Evolutionary conservation across 768 basidiomycete genomes (phyloP).

Genomic region (Neoboletus brunneissimus): DNA sequence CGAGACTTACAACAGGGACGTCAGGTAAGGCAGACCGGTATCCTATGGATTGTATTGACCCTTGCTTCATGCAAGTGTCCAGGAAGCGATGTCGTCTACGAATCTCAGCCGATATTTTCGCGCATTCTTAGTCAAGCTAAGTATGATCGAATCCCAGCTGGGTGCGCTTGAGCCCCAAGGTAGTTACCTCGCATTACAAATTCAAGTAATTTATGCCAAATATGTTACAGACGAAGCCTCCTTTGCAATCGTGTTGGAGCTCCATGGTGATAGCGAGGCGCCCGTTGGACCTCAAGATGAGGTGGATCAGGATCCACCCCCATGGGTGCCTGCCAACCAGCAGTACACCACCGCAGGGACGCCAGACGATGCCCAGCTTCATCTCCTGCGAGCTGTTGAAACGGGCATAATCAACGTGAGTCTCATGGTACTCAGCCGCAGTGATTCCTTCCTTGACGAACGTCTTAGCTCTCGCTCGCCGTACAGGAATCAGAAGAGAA

Average conservation of each 20-base stretch:
- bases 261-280: conserved; percentile 64
- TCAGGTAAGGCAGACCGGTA: conserved; percentile 42
- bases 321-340: conserved; percentile 75
- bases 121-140: conserved; percentile 78
- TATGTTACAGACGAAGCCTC: conserved; percentile 59
- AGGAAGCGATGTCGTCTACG: conserved; percentile 62
- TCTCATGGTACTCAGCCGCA: not conserved
- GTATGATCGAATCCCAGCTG: conserved; percentile 71
- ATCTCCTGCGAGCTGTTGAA: conserved; percentile 76
- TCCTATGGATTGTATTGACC: not conserved
- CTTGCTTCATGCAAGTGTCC: conserved; percentile 47
- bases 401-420: conserved; percentile 80
- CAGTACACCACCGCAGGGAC: conserved; percentile 67
- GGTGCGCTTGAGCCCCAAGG: conserved; percentile 56
- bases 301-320: conserved; percentile 56
- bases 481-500: conserved; percentile 82
- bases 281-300: conserved; percentile 45
- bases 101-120: conserved; percentile 76
- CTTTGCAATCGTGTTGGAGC: conserved; percentile 81
- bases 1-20: conserved; percentile 67
- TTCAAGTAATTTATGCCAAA: not conserved
- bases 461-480: conserved; percentile 61
- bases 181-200: conserved; percentile 20
- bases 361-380: conserved; percentile 65
- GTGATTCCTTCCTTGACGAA: conserved; percentile 1